Conservation (phyloP, 2,329 filamentous ascomycete species). For the Pestalotiopsis sp. region DNA sequence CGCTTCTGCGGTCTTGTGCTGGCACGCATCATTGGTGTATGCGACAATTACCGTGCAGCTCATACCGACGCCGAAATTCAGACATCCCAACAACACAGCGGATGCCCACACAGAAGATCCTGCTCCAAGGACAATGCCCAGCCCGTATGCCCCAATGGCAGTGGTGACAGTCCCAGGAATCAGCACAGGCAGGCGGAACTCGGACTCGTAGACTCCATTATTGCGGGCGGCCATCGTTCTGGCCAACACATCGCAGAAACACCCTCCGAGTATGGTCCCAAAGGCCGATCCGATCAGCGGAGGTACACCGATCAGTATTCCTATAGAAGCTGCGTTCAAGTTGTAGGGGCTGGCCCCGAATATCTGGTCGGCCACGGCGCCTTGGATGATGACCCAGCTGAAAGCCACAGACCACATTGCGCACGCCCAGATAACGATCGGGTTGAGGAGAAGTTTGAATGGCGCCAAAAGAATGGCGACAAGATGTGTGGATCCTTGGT, state of each 20-base stretch:
- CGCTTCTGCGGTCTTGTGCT: not conserved
- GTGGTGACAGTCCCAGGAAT: not conserved
- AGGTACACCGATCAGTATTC: constrained; percentile 39
- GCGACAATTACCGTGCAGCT: not conserved
- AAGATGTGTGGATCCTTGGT: not conserved
- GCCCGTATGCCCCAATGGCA: not conserved
- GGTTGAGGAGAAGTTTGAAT: not conserved
- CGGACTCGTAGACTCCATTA: constrained; percentile 44
- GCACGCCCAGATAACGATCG: constrained; percentile 14
- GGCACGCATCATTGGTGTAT: not conserved
- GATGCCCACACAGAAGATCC: not conserved
- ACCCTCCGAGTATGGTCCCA: constrained; percentile 34
- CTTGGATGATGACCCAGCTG: constrained; percentile 9
- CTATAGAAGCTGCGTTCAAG: constrained; percentile 37
- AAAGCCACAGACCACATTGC: constrained; percentile 16
- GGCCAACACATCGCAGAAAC: constrained; percentile 28
- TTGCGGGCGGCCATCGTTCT: constrained; percentile 35
- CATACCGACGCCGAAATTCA: not conserved
- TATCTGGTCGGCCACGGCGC: constrained; percentile 9
- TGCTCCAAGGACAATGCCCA: not conserved
- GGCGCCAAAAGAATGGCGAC: not conserved
- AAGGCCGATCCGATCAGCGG: constrained; percentile 42
- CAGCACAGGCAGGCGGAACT: constrained; percentile 32
- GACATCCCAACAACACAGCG: not conserved
- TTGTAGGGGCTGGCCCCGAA: constrained; percentile 37